phyloP scores from a whole-genome alignment of 1,139 yeast genomes.

The Casaregolazyma lundiana region DNA sequence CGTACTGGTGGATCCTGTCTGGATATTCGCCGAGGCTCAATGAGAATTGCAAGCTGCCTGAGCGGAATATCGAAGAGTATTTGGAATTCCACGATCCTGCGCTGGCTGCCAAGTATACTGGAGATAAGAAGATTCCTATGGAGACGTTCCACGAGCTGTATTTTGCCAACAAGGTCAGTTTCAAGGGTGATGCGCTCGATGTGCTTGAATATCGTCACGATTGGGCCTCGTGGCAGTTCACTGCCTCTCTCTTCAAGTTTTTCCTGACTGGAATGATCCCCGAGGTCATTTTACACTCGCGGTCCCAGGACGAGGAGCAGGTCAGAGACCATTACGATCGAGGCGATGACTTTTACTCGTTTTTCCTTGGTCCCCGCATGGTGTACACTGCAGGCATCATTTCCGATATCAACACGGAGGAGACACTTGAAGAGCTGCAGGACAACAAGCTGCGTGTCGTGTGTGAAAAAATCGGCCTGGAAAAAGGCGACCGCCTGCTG shows the following conservation, averaged over 20 bases:
- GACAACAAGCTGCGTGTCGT: conserved; percentile 86
- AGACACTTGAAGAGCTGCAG: conserved; percentile 79
- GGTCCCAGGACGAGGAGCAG: conserved; percentile 94
- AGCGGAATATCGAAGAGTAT: conserved; percentile 72
- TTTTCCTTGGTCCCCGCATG: conserved; percentile 96
- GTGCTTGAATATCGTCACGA: conserved; percentile 83
- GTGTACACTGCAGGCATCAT: conserved; percentile 86
- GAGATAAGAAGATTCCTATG: conserved; percentile 76
- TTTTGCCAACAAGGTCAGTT: conserved; percentile 77
- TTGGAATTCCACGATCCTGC: conserved; percentile 77
- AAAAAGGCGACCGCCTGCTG: conserved; percentile 67
- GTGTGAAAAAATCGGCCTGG: conserved; percentile 77
- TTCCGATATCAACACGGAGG: conserved; percentile 64
- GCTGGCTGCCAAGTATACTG: conserved; percentile 66
- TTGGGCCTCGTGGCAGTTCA: conserved; percentile 82
- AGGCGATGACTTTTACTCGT: conserved; percentile 91
- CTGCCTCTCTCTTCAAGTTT: conserved; percentile 70
- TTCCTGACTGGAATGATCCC: conserved; percentile 89
- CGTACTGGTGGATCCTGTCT: conserved; percentile 77
- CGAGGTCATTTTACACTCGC: conserved; percentile 85
- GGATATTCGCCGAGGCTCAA: conserved; percentile 77
- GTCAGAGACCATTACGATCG: conserved; percentile 95
- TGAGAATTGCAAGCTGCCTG: conserved; percentile 72
- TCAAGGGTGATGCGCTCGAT: conserved; percentile 86
- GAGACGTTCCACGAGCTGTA: conserved; percentile 89